phyloP scores from a whole-genome alignment of 371 early-diverging fungal genomes.

The Chytridium lagenaria region DNA sequence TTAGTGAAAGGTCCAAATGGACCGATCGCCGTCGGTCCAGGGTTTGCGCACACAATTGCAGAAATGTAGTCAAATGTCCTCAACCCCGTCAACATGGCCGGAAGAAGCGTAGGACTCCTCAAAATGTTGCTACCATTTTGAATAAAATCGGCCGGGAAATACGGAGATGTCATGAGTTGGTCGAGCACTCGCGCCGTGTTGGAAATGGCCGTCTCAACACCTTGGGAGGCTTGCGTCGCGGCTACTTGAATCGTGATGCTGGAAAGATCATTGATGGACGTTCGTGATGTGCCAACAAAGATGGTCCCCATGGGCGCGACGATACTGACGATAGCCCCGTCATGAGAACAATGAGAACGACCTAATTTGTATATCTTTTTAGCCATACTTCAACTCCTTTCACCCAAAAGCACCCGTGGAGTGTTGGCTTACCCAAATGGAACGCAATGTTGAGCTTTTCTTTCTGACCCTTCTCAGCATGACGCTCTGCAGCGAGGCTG shows the following conservation, averaged over 20 bases:
- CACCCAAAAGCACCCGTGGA: too few relatives aligned
- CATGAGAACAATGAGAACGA: slow-evolving; percentile 1
- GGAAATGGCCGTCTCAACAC: background rate
- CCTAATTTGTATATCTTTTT: too few relatives aligned
- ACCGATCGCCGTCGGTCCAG: slow-evolving; percentile 3
- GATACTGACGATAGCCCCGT: background rate
- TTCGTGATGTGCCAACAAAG: background rate
- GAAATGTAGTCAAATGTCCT: background rate
- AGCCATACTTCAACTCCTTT: too few relatives aligned
- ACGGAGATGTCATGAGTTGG: background rate
- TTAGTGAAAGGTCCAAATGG: slow-evolving; percentile 7
- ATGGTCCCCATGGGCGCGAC: slow-evolving; percentile 4
- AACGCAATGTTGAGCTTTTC: too few relatives aligned
- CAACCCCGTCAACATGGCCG: background rate
- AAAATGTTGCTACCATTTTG: background rate
- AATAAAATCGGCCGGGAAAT: background rate
- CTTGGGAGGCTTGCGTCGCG: background rate
- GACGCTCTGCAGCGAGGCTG: too few relatives aligned
- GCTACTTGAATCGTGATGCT: background rate
- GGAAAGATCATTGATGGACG: background rate
- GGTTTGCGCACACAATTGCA: background rate
- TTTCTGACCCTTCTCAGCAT: too few relatives aligned
- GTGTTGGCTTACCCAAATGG: too few relatives aligned
- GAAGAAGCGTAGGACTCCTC: background rate
- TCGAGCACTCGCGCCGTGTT: background rate